These are phyloP conservation scores for Pseudogymnoascus sp. DNA, from an alignment of 2,329 filamentous ascomycete species.

Conservation along the genomic window DNA sequence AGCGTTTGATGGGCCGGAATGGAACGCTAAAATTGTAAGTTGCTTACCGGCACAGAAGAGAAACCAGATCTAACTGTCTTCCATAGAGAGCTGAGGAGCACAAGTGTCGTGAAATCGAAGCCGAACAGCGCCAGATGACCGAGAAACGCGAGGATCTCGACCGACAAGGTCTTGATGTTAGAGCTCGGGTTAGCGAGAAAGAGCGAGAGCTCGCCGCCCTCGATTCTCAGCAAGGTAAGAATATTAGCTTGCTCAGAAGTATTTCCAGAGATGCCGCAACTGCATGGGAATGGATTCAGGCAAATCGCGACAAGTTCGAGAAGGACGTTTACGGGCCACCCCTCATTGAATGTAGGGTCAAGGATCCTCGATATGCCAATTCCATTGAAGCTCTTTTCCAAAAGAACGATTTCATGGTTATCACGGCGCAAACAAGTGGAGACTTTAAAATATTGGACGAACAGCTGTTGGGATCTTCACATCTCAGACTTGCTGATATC, in stretches of 20 bases:
- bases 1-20: constrained; percentile 61
- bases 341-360: constrained; percentile 56
- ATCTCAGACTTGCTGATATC: constrained; percentile 59
- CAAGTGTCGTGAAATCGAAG: constrained; percentile 42
- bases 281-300: constrained; percentile 77
- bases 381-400: constrained; percentile 51
- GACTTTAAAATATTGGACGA: constrained; percentile 65
- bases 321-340: constrained; percentile 59
- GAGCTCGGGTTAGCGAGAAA: constrained; percentile 31
- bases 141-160: constrained; percentile 32
- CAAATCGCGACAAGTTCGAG: constrained; percentile 55
- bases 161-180: constrained; percentile 35
- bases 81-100: constrained; percentile 54
- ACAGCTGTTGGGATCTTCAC: constrained; percentile 46
- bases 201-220: constrained; percentile 49
- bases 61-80: neutral
- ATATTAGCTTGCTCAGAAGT: constrained; percentile 55
- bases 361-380: constrained; percentile 48
- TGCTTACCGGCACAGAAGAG: neutral
- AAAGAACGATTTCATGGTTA: constrained; percentile 44
- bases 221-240: constrained; percentile 67
- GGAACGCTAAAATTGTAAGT: constrained; percentile 66
- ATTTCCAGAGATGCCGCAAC: constrained; percentile 54
- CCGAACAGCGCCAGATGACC: constrained; percentile 22
- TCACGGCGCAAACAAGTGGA: constrained; percentile 67